Evolutionary conservation across 1,284 basidiomycete species (phyloP).

Genomic region (Trichosporon coremiiforme): DNA sequence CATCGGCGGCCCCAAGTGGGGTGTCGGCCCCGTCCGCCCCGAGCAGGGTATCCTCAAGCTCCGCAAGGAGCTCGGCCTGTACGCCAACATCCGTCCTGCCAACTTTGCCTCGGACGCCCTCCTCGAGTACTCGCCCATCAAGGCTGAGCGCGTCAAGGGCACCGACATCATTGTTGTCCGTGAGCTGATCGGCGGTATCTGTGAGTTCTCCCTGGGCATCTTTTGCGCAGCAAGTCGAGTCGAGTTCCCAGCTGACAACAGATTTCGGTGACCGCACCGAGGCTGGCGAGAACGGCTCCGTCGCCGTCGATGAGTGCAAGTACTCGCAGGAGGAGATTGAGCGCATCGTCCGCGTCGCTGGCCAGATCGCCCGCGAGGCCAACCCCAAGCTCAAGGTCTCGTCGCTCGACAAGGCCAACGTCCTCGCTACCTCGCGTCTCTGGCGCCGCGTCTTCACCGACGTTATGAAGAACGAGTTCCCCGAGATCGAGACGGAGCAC

Average conservation of each 20-base stretch:
- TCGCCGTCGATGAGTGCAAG: conserved; percentile 86
- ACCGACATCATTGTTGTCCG: conserved; percentile 92
- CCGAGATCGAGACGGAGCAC: conserved; percentile 82
- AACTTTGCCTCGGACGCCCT: conserved; percentile 92
- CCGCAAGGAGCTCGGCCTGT: conserved; percentile 90
- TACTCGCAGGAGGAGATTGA: conserved; percentile 91
- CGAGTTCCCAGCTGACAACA: conserved; percentile 37
- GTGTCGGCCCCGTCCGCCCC: conserved; percentile 88
- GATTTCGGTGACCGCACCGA: conserved; percentile 97
- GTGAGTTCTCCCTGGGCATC: conserved; percentile 37
- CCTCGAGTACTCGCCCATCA: conserved; percentile 88
- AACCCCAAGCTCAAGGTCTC: conserved; percentile 87
- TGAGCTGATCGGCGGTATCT: conserved; percentile 85
- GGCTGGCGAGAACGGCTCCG: conserved; percentile 63
- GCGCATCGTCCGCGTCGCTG: conserved; percentile 93
- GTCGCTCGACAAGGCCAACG: conserved; percentile 98
- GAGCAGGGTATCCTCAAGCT: conserved; percentile 90
- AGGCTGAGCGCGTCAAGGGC: conserved; percentile 79
- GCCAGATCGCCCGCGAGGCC: conserved; percentile 80
- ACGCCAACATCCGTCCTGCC: conserved; percentile 97
- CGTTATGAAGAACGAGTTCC: conserved; percentile 78
- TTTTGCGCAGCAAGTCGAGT: background rate
- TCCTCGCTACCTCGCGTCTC: conserved; percentile 88
- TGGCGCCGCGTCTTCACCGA: conserved; percentile 92
- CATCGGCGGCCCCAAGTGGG: conserved; percentile 97